These are phyloP conservation scores for Pseudopediastrum boryanum DNA, from an alignment of 139 green algal species.

Conservation along the genomic window DNA sequence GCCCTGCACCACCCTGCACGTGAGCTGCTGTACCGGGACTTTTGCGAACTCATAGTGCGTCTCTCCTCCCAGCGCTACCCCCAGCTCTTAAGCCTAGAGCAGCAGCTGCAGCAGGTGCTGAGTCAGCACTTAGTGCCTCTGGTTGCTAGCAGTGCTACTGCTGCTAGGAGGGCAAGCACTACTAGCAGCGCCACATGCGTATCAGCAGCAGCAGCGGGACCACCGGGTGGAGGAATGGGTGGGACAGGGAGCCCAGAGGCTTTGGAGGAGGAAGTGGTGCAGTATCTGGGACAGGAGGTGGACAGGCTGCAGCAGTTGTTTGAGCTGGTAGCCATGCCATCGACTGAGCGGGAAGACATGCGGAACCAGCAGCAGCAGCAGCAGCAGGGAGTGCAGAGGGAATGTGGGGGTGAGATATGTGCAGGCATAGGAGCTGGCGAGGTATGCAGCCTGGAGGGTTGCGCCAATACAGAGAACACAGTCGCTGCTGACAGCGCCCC, in stretches of 20 bases:
- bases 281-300: slow-evolving; percentile 4
- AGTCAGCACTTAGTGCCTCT: slow-evolving; percentile 56
- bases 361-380: background rate
- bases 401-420: too few relatives aligned
- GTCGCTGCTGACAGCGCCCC: too few relatives aligned
- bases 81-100: slow-evolving; percentile 50
- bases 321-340: slow-evolving; percentile 2
- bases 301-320: background rate
- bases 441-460: too few relatives aligned
- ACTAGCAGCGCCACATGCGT: background rate
- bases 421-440: too few relatives aligned
- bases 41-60: slow-evolving; percentile 63
- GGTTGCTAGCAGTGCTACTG: slow-evolving; percentile 6
- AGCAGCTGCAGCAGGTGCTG: slow-evolving; percentile 58
- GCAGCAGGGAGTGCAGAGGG: too few relatives aligned
- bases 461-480: too few relatives aligned
- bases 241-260: background rate
- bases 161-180: background rate
- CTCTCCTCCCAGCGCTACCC: slow-evolving; percentile 49
- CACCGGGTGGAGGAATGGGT: background rate
- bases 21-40: slow-evolving; percentile 61
- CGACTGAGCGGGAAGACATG: too few relatives aligned
- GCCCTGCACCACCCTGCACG: slow-evolving; percentile 20
- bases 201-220: background rate
- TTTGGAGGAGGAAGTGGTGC: background rate